Percentiles rank a stretch among this genome's conserved stretches.
phyloP scores from a whole-genome alignment of 371 early-diverging fungal genomes.

The Lichtheimia corymbifera region DNA sequence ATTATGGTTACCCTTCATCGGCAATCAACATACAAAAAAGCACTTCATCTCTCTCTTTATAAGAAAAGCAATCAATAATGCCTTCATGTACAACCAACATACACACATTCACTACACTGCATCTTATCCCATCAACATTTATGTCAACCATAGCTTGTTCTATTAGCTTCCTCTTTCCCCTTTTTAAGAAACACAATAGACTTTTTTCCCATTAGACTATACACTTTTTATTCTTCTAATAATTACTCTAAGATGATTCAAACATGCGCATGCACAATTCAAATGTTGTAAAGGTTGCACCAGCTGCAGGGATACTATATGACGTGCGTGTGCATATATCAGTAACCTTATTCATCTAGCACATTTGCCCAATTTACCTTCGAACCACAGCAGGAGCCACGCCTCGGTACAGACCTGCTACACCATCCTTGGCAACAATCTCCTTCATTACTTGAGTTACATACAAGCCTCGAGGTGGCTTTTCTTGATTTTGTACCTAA shows the following conservation, averaged over 20 bases:
- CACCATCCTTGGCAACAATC: slow-evolving; percentile 58
- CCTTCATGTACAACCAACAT: too few relatives aligned
- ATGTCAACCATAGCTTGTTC: neutral
- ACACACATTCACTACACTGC: too few relatives aligned
- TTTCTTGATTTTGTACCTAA: slow-evolving; percentile 60
- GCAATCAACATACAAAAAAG: slow-evolving; percentile 16
- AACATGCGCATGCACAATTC: slow-evolving; percentile 66
- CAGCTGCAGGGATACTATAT: slow-evolving; percentile 71
- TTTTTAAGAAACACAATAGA: neutral
- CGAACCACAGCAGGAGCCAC: slow-evolving; percentile 57
- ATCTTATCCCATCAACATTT: too few relatives aligned
- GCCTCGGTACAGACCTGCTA: slow-evolving; percentile 63
- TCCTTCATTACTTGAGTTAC: slow-evolving; percentile 49
- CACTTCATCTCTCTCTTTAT: neutral
- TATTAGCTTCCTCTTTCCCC: neutral
- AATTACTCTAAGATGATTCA: slow-evolving; percentile 9
- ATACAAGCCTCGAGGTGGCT: slow-evolving; percentile 67
- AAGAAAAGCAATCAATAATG: too few relatives aligned
- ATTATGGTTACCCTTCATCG: neutral
- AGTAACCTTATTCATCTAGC: neutral
- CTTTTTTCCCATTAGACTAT: neutral
- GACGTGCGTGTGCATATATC: neutral
- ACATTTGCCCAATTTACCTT: slow-evolving; percentile 22
- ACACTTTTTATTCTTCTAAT: slow-evolving; percentile 5
- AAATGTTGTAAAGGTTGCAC: slow-evolving; percentile 78